Evolutionary conservation across 768 basidiomycete genomes (phyloP).

Genomic region (Plicaturopsis crispa): DNA sequence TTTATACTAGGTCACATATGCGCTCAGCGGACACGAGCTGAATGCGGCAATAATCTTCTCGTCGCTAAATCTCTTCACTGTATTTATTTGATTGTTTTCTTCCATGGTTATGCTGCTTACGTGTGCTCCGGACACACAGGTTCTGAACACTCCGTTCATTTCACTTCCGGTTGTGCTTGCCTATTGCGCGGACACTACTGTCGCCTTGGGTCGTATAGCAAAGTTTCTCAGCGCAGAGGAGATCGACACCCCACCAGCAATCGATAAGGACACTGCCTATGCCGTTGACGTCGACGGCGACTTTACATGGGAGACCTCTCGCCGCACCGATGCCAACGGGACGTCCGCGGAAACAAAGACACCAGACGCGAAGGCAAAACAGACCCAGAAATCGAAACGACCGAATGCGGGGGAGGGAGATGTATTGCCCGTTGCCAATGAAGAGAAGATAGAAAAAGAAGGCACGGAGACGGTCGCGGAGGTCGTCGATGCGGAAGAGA

Average conservation of each 20-base stretch:
- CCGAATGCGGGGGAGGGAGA: no score
- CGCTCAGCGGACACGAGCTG: conserved; percentile 45
- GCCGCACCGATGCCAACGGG: conserved; percentile 9
- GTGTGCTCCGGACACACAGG: conserved; percentile 22
- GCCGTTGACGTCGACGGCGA: conserved; percentile 43
- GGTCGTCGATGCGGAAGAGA: background rate
- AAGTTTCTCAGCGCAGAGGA: conserved; percentile 50
- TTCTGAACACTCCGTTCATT: conserved; percentile 49
- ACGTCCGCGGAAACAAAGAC: conserved; percentile 8
- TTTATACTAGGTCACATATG: conserved; percentile 50
- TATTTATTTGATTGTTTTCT: conserved; percentile 13
- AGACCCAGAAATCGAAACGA: conserved; percentile 12
- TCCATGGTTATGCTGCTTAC: background rate
- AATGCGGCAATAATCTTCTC: conserved; percentile 49
- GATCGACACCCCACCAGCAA: conserved; percentile 33
- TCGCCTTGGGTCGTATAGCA: conserved; percentile 41
- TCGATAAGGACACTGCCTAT: conserved; percentile 27
- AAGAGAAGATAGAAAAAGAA: no score
- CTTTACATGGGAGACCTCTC: conserved; percentile 40
- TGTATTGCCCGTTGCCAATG: conserved; percentile 12
- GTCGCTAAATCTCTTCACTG: conserved; percentile 53
- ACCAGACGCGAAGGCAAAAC: conserved; percentile 1
- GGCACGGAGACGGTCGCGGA: no score
- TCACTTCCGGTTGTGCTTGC: conserved; percentile 48
- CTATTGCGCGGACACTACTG: conserved; percentile 37